Conservation (phyloP, 106 monocot species). For the Dioscorea dumetorum region DNA sequence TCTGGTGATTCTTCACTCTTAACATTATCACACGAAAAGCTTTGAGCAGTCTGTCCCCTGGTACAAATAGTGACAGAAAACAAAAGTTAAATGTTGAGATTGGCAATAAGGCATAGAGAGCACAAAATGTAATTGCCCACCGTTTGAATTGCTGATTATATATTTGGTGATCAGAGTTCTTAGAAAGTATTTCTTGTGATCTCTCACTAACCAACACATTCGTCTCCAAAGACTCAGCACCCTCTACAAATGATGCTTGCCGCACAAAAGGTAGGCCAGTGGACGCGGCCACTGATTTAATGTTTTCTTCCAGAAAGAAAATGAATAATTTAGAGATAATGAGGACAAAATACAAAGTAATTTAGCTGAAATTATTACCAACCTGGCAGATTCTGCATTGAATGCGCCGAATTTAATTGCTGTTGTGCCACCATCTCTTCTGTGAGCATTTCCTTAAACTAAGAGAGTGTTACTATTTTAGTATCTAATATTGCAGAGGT, state of each 20-base stretch:
- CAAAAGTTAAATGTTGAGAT: neutral
- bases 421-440: constrained; percentile 13
- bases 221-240: constrained; percentile 7
- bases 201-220: constrained; percentile 5
- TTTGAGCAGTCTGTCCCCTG: constrained; percentile 3
- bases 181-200: constrained; percentile 15
- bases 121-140: neutral
- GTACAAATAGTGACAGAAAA: neutral
- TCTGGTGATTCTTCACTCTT: constrained; percentile 4
- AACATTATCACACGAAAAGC: neutral
- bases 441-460: constrained; percentile 15
- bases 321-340: neutral
- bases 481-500: neutral
- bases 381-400: constrained; percentile 13
- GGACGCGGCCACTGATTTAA: constrained; percentile 3
- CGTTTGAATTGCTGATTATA: constrained; percentile 18
- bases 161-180: constrained; percentile 9
- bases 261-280: constrained; percentile 1
- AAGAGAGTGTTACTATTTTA: neutral
- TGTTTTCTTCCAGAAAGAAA: constrained; percentile 10
- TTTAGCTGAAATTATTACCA: neutral
- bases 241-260: constrained; percentile 15
- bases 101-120: neutral
- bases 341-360: neutral
- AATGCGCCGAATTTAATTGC: constrained; percentile 6